phyloP scores from a whole-genome alignment of 2,329 filamentous ascomycete genomes.

The Alternaria triticimaculans region DNA sequence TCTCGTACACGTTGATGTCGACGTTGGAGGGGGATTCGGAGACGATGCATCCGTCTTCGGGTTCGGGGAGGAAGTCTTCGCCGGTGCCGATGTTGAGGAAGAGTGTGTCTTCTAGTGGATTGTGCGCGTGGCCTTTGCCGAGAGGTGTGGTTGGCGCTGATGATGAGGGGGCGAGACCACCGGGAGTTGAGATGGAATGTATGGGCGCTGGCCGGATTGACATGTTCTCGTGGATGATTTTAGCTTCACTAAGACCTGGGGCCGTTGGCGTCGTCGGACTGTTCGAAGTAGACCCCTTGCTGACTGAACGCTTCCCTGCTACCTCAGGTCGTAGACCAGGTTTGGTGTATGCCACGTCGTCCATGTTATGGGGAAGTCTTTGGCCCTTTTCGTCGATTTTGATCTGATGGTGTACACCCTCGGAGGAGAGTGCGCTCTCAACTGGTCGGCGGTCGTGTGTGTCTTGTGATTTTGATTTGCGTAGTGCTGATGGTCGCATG shows the following conservation, averaged over 20 bases:
- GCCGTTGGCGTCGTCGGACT: constrained; percentile 28
- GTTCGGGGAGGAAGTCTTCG: constrained; percentile 49
- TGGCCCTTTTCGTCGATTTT: constrained; percentile 41
- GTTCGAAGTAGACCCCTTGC: constrained; percentile 17
- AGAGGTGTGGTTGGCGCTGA: constrained; percentile 40
- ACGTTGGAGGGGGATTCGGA: constrained; percentile 85
- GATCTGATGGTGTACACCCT: constrained; percentile 61
- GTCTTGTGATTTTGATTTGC: constrained; percentile 59
- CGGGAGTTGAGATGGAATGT: constrained; percentile 29
- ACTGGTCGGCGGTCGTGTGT: constrained; percentile 58
- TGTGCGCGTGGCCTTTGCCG: constrained; percentile 66
- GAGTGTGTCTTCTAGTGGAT: constrained; percentile 68
- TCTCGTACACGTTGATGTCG: constrained; percentile 88
- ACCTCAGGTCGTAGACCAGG: constrained; percentile 20
- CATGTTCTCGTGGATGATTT: constrained; percentile 40
- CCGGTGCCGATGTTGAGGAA: constrained; percentile 81
- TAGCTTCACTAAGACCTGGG: constrained; percentile 25
- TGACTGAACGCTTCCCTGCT: constrained; percentile 6
- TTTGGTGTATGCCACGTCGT: constrained; percentile 30
- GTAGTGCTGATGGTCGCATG: constrained; percentile 53
- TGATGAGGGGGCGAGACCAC: not conserved
- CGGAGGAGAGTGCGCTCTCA: constrained; percentile 59
- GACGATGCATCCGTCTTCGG: constrained; percentile 59
- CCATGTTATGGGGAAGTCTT: constrained; percentile 24
- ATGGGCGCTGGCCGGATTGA: constrained; percentile 39